phyloP scores from a whole-genome alignment of 352 stramenopile species.

The Pythium sukuiense region DNA sequence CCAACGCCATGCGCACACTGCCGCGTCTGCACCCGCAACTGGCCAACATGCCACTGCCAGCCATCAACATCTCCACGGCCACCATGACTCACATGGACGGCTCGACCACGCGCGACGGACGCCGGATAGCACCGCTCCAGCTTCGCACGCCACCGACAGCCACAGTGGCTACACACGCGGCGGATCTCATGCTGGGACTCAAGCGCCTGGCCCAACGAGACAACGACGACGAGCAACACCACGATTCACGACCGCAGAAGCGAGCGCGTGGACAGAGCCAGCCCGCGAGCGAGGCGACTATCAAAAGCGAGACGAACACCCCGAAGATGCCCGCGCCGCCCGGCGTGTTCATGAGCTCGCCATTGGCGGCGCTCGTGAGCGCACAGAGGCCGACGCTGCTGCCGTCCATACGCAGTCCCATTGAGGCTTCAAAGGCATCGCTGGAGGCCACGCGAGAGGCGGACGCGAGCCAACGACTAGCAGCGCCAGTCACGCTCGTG shows the following conservation, averaged over 20 bases:
- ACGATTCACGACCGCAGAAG: slow-evolving; percentile 15
- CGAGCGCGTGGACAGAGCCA: slow-evolving; percentile 2
- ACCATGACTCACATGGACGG: not conserved
- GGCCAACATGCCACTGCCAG: not conserved
- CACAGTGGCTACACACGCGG: slow-evolving; percentile 10
- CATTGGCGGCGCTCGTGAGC: slow-evolving; percentile 17
- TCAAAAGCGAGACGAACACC: not conserved
- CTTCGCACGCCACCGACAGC: slow-evolving; percentile 6
- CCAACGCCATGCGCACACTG: not conserved
- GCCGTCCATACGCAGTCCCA: slow-evolving; percentile 12
- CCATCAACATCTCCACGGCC: slow-evolving; percentile 18
- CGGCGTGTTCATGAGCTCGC: slow-evolving; percentile 22
- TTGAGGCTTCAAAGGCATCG: slow-evolving; percentile 14
- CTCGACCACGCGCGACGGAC: slow-evolving; percentile 1
- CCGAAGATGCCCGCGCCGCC: slow-evolving; percentile 11
- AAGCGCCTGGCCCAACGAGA: slow-evolving; percentile 30
- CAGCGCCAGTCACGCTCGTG: not conserved
- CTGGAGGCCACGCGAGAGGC: not conserved
- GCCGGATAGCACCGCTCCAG: slow-evolving; percentile 12
- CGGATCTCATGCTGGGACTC: slow-evolving; percentile 38
- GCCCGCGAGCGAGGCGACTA: not conserved
- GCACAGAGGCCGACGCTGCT: slow-evolving; percentile 8
- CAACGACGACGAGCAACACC: not conserved
- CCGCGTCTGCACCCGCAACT: slow-evolving; percentile 1
- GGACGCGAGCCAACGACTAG: slow-evolving; percentile 5